Percentiles rank a stretch among this genome's conserved stretches.
phyloP scores from a whole-genome alignment of 176 grass and related monocot genomes.

The Aegilops tauschii region DNA sequence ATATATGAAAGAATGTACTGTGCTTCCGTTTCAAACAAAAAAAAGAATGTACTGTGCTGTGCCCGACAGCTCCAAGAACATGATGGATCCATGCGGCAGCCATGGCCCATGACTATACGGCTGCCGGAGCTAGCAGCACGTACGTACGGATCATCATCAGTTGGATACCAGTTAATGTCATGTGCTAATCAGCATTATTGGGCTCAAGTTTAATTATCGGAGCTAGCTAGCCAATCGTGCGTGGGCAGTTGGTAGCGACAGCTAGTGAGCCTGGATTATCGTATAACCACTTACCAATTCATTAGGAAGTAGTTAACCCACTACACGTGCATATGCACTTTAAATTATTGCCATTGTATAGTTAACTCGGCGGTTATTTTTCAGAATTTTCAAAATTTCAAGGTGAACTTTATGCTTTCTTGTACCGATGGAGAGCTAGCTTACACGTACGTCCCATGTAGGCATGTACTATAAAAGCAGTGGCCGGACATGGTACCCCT shows the following conservation, averaged over 20 bases:
- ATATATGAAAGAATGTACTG: neutral
- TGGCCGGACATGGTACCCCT: no score
- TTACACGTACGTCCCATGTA: no score
- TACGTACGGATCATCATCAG: slow-evolving; percentile 40
- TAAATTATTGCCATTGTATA: no score
- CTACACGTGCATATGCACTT: no score
- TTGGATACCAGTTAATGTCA: slow-evolving; percentile 36
- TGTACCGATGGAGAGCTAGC: no score
- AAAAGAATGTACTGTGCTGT: neutral
- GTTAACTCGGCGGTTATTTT: no score
- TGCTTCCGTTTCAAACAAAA: no score
- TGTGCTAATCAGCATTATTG: slow-evolving; percentile 41
- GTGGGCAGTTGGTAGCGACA: slow-evolving; percentile 19
- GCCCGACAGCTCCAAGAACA: slow-evolving; percentile 34
- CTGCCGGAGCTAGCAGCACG: neutral
- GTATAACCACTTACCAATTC: slow-evolving; percentile 30
- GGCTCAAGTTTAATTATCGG: neutral
- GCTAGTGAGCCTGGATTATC: slow-evolving; percentile 16
- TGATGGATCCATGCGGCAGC: slow-evolving; percentile 41
- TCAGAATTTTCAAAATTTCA: no score
- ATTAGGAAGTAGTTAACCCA: no score
- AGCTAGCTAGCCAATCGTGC: neutral
- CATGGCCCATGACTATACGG: slow-evolving; percentile 29
- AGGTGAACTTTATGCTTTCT: no score
- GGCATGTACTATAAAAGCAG: no score